Percentiles rank a stretch among this genome's conserved stretches.
Conservation (phyloP, 2,329 filamentous ascomycete species). For the Calonectria crousiana region DNA sequence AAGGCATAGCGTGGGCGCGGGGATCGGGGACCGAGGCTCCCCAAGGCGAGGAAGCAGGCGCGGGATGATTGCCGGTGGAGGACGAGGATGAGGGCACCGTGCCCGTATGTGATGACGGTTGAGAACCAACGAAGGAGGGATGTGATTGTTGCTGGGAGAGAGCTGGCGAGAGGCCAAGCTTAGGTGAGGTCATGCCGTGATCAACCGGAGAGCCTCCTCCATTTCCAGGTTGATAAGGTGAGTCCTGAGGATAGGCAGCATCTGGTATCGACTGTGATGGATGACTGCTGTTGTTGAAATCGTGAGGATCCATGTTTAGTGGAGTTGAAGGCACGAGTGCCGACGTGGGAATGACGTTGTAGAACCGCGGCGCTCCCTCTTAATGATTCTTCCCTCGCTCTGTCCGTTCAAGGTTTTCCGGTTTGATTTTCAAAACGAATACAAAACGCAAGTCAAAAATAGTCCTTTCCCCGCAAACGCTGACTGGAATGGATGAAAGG, state of each 20-base stretch:
- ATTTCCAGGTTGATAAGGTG: conserved; percentile 42
- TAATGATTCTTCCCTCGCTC: background rate
- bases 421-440: background rate
- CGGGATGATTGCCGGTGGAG: background rate
- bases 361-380: background rate
- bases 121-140: conserved; percentile 28
- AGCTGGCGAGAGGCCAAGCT: conserved; percentile 15
- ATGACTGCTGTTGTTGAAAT: conserved; percentile 34
- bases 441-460: background rate
- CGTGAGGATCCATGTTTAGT: conserved; percentile 35
- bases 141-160: conserved; percentile 24
- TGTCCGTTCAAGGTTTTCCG: background rate
- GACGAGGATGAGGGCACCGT: conserved; percentile 26
- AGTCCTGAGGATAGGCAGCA: conserved; percentile 48
- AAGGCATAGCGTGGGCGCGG: conserved; percentile 29
- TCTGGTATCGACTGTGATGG: conserved; percentile 47
- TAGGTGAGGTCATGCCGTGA: conserved; percentile 17
- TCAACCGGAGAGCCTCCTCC: background rate
- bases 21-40: background rate
- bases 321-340: background rate
- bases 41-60: conserved; percentile 29
- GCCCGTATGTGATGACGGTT: conserved; percentile 14
- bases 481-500: background rate
- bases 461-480: background rate
- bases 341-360: background rate